These are phyloP conservation scores for Syncephalastrum contaminatum DNA, from an alignment of 371 early-diverging fungal genomes.

Conservation along the genomic window DNA sequence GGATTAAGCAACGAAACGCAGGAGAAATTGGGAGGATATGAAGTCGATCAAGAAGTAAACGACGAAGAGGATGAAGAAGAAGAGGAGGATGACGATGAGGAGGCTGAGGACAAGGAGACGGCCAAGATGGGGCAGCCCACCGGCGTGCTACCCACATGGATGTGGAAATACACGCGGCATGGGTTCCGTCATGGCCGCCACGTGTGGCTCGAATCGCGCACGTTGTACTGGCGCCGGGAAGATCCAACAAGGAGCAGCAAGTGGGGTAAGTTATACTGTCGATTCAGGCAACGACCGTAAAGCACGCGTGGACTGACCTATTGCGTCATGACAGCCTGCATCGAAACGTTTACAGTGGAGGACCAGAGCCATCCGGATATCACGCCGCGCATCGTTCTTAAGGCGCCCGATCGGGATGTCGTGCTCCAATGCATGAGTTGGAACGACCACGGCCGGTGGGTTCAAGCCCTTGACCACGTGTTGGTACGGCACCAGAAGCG, in stretches of 20 bases:
- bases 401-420: constrained; percentile 6
- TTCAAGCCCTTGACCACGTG: constrained; percentile 3
- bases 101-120: constrained; percentile 3
- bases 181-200: constrained; percentile 11
- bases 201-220: constrained; percentile 12
- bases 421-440: constrained; percentile 13
- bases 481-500: too few relatives aligned
- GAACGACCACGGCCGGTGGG: constrained; percentile 11
- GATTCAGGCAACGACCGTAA: not conserved
- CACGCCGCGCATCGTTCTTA: constrained; percentile 6
- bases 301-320: not conserved
- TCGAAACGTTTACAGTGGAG: constrained; percentile 11
- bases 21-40: not conserved
- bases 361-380: not conserved
- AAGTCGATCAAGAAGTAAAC: not conserved
- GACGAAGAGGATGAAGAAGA: not conserved
- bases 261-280: not conserved
- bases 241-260: not conserved
- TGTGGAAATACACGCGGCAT: constrained; percentile 16
- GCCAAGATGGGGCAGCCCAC: not conserved
- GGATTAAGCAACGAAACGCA: too few relatives aligned
- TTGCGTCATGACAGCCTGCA: constrained; percentile 1
- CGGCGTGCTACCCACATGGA: constrained; percentile 5
- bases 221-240: constrained; percentile 10
- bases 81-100: not conserved